Percentiles rank a stretch among this genome's conserved stretches.
phyloP scores from a whole-genome alignment of 257 asterid species.

The Penstemon barbatus region DNA sequence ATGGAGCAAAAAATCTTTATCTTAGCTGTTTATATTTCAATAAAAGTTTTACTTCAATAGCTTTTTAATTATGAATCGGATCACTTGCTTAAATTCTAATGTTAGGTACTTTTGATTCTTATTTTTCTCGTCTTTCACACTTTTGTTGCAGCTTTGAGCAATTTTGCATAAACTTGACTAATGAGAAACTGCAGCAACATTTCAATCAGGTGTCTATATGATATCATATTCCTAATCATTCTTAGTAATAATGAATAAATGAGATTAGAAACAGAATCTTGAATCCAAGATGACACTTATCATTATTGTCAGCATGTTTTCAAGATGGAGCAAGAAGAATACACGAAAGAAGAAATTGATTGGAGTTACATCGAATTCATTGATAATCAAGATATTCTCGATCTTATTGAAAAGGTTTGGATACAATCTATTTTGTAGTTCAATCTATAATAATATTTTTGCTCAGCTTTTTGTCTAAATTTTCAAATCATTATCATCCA shows the following conservation, averaged over 20 bases:
- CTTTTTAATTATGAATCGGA: conserved; percentile 2
- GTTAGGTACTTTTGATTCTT: conserved; percentile 17
- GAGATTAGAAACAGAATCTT: conserved; percentile 16
- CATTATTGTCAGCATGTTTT: conserved; percentile 73
- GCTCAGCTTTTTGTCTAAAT: neutral
- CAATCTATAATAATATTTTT: neutral
- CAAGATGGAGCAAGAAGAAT: conserved; percentile 97
- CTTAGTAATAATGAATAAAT: conserved; percentile 11
- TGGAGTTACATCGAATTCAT: conserved; percentile 90
- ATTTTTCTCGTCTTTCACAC: conserved; percentile 16
- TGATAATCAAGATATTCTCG: conserved; percentile 92
- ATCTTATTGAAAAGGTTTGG: conserved; percentile 87
- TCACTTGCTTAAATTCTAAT: conserved; percentile 10
- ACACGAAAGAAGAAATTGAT: conserved; percentile 82
- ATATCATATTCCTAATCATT: conserved; percentile 15
- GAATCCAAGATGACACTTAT: conserved; percentile 18
- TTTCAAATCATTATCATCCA: neutral
- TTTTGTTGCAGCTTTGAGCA: conserved; percentile 86
- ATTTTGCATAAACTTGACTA: conserved; percentile 92
- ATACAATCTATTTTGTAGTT: conserved; percentile 8
- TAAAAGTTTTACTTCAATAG: conserved; percentile 2
- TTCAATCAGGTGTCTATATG: conserved; percentile 74
- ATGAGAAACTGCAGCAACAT: conserved; percentile 94
- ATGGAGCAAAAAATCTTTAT: neutral
- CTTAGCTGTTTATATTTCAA: conserved; percentile 1